Conservation (phyloP, 116 monocot genomes). For the Phalaenopsis hybrid region DNA sequence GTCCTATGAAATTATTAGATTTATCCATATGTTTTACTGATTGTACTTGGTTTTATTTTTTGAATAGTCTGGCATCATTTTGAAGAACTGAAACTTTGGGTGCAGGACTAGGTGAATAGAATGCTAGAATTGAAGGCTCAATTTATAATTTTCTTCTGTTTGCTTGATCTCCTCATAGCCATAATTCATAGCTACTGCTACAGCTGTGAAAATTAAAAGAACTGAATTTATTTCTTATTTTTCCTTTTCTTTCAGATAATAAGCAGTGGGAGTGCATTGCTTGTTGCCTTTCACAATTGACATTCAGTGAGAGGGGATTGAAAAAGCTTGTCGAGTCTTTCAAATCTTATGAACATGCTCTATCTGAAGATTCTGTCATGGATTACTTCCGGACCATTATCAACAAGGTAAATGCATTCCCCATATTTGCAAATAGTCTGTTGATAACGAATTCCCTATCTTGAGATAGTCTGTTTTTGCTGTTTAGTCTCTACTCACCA, state of each 20-base stretch:
- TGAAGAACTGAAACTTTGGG: neutral
- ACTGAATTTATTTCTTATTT: neutral
- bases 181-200: neutral
- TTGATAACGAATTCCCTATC: neutral
- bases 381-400: constrained; percentile 75
- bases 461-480: neutral
- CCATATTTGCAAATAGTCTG: neutral
- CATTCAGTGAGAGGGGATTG: constrained; percentile 82
- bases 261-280: constrained; percentile 80
- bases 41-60: neutral
- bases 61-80: neutral
- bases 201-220: neutral
- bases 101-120: neutral
- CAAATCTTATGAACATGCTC: constrained; percentile 78
- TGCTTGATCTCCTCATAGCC: neutral
- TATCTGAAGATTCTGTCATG: constrained; percentile 83
- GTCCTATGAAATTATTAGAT: neutral
- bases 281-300: constrained; percentile 93
- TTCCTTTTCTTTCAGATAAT: constrained; percentile 42
- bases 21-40: neutral
- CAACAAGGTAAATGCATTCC: constrained; percentile 51
- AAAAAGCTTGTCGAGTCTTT: constrained; percentile 86
- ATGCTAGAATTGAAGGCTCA: neutral
- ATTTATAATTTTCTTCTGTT: neutral
- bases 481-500: neutral